Evolutionary conservation across 306 rosid genomes (phyloP).

Genomic region (Cicer chorassanicum): DNA sequence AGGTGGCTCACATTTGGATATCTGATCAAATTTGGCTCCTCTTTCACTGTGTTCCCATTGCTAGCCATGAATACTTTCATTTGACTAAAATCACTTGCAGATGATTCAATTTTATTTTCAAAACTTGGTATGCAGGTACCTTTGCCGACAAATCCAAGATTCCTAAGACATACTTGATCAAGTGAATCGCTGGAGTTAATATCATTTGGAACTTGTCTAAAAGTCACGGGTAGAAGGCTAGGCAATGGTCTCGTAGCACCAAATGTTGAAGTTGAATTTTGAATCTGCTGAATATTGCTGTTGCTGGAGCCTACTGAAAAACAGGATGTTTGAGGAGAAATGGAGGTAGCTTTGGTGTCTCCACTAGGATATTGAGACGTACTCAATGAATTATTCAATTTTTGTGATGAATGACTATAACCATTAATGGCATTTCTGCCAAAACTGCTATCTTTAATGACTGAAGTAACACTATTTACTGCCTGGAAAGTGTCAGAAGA

Average conservation of each 20-base stretch:
- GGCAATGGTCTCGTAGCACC: constrained; percentile 48
- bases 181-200: constrained; percentile 14
- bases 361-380: constrained; percentile 49
- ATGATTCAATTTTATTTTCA: constrained; percentile 55
- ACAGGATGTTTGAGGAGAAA: constrained; percentile 43
- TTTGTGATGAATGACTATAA: constrained; percentile 57
- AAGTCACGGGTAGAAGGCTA: constrained; percentile 12
- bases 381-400: constrained; percentile 50
- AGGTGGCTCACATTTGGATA: constrained; percentile 50
- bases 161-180: constrained; percentile 43
- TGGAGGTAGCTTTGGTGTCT: constrained; percentile 49
- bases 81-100: constrained; percentile 52
- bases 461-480: constrained; percentile 36
- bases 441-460: constrained; percentile 40
- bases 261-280: constrained; percentile 47
- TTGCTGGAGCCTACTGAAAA: constrained; percentile 46
- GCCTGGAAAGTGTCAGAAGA: constrained; percentile 48
- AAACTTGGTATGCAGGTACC: constrained; percentile 58
- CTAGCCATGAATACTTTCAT: constrained; percentile 51
- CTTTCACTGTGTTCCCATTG: constrained; percentile 58
- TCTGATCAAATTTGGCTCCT: constrained; percentile 54
- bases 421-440: constrained; percentile 54
- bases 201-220: constrained; percentile 42
- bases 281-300: constrained; percentile 49
- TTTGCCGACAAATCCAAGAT: constrained; percentile 61